phyloP scores from a whole-genome alignment of 106 monocot species.

The Allium fistulosum region DNA sequence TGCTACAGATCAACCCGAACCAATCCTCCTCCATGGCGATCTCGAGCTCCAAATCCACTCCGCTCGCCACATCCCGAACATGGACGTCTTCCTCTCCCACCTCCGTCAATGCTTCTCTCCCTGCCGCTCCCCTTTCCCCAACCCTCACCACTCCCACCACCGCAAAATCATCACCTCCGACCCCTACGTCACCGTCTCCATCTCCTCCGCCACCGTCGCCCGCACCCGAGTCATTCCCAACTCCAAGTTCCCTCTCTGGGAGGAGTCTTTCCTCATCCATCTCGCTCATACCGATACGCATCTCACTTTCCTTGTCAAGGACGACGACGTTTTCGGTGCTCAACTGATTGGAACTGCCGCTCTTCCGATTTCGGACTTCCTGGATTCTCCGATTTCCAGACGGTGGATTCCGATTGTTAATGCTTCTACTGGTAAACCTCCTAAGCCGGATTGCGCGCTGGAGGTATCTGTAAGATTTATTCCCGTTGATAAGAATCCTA shows the following conservation, averaged over 20 bases:
- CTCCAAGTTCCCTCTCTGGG: conserved; percentile 38
- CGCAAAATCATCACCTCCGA: conserved; percentile 54
- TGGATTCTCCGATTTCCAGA: conserved; percentile 12
- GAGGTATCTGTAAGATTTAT: conserved; percentile 27
- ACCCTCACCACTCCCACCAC: conserved; percentile 4
- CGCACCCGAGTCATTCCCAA: conserved; percentile 67
- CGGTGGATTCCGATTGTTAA: conserved; percentile 40
- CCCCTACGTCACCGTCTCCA: conserved; percentile 63
- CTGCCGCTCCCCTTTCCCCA: conserved; percentile 10
- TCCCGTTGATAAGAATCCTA: conserved; percentile 16
- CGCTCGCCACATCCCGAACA: conserved; percentile 60
- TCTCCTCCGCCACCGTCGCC: conserved; percentile 48
- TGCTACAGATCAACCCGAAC: not conserved
- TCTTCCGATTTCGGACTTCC: conserved; percentile 18
- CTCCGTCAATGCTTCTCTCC: conserved; percentile 39
- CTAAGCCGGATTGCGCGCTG: conserved; percentile 40
- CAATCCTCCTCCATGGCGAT: conserved; percentile 53
- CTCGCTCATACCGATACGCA: conserved; percentile 38
- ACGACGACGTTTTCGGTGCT: conserved; percentile 63
- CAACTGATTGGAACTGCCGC: conserved; percentile 51
- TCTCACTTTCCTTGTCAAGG: conserved; percentile 53
- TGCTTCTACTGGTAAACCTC: conserved; percentile 24
- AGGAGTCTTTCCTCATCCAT: conserved; percentile 50
- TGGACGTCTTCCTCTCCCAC: conserved; percentile 52
- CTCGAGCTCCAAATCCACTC: conserved; percentile 42